Evolutionary conservation across 2,329 filamentous ascomycete genomes (phyloP).

Genomic region (Xylaria arbuscula): DNA sequence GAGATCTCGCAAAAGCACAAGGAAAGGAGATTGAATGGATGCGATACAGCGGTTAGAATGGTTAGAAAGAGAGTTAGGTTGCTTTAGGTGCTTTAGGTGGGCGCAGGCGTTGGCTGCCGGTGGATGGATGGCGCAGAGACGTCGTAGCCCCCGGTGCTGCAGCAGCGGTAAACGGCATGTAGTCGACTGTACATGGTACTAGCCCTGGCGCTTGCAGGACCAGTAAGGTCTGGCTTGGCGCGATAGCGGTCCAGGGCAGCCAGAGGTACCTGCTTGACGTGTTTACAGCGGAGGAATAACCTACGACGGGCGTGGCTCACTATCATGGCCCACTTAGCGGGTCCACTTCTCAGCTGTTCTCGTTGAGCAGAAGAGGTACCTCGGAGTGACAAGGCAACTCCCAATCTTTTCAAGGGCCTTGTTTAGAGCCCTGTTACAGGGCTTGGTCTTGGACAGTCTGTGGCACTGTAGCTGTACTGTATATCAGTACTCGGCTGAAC

Average conservation of each 20-base stretch:
- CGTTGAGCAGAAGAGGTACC: slow-evolving; percentile 27
- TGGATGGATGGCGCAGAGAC: slow-evolving; percentile 21
- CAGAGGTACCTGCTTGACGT: slow-evolving; percentile 18
- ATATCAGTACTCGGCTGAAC: slow-evolving; percentile 21
- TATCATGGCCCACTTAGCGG: slow-evolving; percentile 28
- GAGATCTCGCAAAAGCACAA: slow-evolving; percentile 41
- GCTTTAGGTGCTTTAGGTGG: slow-evolving; percentile 31
- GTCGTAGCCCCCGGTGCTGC: slow-evolving; percentile 32
- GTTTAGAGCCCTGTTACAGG: slow-evolving; percentile 31
- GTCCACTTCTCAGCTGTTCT: slow-evolving; percentile 28
- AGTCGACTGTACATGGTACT: slow-evolving; percentile 21
- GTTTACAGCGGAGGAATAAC: slow-evolving; percentile 4
- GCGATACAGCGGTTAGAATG: slow-evolving; percentile 26
- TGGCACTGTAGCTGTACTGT: neutral
- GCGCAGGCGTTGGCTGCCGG: slow-evolving; percentile 38
- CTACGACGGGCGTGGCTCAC: slow-evolving; percentile 14
- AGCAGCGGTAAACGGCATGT: slow-evolving; percentile 32
- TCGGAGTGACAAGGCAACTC: slow-evolving; percentile 26
- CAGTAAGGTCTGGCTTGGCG: slow-evolving; percentile 23
- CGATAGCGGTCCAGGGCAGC: slow-evolving; percentile 26
- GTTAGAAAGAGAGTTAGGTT: slow-evolving; percentile 21
- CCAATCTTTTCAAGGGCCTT: slow-evolving; percentile 17
- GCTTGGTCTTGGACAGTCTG: slow-evolving; percentile 23
- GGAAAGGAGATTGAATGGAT: slow-evolving; percentile 39
- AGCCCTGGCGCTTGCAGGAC: slow-evolving; percentile 32